These are phyloP conservation scores for Pichia thaimueangensis DNA, from an alignment of 805 yeast genomes.

Conservation along the genomic window DNA sequence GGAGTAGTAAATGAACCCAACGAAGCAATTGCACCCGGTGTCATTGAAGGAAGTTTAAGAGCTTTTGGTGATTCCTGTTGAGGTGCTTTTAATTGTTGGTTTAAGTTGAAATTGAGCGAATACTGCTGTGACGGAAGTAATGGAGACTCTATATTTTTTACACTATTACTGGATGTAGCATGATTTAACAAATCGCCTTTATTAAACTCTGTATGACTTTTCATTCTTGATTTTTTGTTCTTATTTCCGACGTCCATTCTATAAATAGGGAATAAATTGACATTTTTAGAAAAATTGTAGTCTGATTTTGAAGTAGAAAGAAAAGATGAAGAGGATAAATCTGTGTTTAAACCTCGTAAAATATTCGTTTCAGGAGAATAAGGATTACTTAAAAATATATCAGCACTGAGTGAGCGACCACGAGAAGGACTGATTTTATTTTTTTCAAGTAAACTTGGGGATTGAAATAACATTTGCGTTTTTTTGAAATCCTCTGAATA, in stretches of 20 bases:
- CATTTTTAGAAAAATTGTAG: slow-evolving; percentile 8
- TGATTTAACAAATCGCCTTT: too few relatives aligned
- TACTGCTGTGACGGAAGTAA: slow-evolving; percentile 4
- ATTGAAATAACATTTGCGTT: neutral
- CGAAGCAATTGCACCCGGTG: neutral
- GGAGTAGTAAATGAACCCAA: neutral
- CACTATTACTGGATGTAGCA: neutral
- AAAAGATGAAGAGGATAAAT: neutral
- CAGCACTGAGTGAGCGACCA: slow-evolving; percentile 2
- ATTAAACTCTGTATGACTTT: too few relatives aligned
- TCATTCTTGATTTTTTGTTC: neutral
- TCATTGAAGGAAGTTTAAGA: neutral
- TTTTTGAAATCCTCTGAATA: neutral
- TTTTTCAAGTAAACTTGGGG: neutral
- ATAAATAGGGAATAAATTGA: slow-evolving; percentile 11
- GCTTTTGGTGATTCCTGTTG: slow-evolving; percentile 4
- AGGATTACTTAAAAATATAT: neutral
- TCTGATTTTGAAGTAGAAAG: neutral
- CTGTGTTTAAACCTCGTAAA: neutral
- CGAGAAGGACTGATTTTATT: neutral
- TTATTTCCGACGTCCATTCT: slow-evolving; percentile 6
- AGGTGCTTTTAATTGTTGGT: neutral
- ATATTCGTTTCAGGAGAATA: neutral
- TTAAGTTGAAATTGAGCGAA: neutral
- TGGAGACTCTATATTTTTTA: neutral